Evolutionary conservation across 192 early-diverging fungal species (phyloP).

Genomic region (Phycomyces nitens): DNA sequence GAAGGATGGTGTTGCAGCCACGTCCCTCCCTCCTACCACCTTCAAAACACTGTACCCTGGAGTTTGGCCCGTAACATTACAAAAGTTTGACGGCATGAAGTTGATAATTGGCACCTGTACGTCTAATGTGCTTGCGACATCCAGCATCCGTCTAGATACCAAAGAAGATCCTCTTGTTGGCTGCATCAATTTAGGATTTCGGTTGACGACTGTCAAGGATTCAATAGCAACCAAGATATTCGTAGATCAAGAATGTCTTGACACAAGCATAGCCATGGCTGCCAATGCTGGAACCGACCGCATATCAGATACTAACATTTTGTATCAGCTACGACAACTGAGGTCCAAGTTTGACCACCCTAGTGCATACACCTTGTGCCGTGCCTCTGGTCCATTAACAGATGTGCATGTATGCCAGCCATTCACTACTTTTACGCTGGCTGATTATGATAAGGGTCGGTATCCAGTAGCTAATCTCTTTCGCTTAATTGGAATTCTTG

Average conservation of each 20-base stretch:
- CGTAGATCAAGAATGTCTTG: conserved; percentile 7
- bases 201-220: conserved; percentile 1
- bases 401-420: conserved; percentile 19
- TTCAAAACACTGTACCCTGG: conserved; percentile 11
- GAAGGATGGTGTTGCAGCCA: conserved; percentile 16
- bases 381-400: conserved; percentile 26
- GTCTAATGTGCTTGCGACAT: conserved; percentile 23
- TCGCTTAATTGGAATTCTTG: neutral
- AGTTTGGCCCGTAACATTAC: conserved; percentile 26
- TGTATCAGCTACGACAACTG: conserved; percentile 2
- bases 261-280: too few relatives aligned
- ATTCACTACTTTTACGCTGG: conserved; percentile 20
- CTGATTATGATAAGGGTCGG: conserved; percentile 16
- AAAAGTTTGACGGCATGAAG: conserved; percentile 15
- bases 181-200: neutral
- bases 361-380: conserved; percentile 12
- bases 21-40: conserved; percentile 14
- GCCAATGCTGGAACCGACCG: too few relatives aligned
- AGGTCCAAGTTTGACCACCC: neutral
- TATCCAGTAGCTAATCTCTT: conserved; percentile 2
- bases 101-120: conserved; percentile 23
- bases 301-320: neutral
- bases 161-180: conserved; percentile 12
- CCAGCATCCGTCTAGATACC: conserved; percentile 24
- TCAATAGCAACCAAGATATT: conserved; percentile 21